Conservation (phyloP, 441 rosid genomes). For the Arabidopsis lyrata region DNA sequence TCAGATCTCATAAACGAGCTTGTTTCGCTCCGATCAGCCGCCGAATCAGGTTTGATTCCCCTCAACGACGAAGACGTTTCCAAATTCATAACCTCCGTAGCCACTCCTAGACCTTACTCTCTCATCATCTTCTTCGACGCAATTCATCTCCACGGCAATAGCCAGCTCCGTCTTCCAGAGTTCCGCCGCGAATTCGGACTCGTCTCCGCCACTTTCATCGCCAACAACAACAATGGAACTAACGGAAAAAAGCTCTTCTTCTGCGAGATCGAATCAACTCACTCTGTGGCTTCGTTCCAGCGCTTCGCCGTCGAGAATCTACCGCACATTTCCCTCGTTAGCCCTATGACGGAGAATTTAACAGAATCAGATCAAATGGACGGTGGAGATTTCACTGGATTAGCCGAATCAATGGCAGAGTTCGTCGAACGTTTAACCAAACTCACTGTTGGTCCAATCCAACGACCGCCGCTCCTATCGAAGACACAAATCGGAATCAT, state of each 20-base stretch:
- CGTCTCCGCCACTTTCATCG: constrained; percentile 64
- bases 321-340: constrained; percentile 70
- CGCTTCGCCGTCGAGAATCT: constrained; percentile 65
- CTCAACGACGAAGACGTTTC: constrained; percentile 60
- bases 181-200: constrained; percentile 63
- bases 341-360: constrained; percentile 54
- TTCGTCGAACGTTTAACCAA: constrained; percentile 60
- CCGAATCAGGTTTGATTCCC: constrained; percentile 66
- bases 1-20: constrained; percentile 52
- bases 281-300: constrained; percentile 62
- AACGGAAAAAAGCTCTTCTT: constrained; percentile 62
- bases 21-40: constrained; percentile 55
- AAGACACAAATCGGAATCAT: constrained; percentile 50
- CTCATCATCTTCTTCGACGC: constrained; percentile 82
- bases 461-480: constrained; percentile 65
- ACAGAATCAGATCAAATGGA: constrained; percentile 64
- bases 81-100: constrained; percentile 66
- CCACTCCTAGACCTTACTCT: constrained; percentile 67
- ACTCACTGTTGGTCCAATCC: constrained; percentile 64
- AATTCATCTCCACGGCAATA: constrained; percentile 58
- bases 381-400: constrained; percentile 53
- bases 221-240: constrained; percentile 55
- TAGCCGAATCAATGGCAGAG: constrained; percentile 71
- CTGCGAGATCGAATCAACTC: constrained; percentile 69
- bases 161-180: constrained; percentile 55